Evolutionary conservation across 2,329 filamentous ascomycete species (phyloP).

Genomic region (Coniella vitis): DNA sequence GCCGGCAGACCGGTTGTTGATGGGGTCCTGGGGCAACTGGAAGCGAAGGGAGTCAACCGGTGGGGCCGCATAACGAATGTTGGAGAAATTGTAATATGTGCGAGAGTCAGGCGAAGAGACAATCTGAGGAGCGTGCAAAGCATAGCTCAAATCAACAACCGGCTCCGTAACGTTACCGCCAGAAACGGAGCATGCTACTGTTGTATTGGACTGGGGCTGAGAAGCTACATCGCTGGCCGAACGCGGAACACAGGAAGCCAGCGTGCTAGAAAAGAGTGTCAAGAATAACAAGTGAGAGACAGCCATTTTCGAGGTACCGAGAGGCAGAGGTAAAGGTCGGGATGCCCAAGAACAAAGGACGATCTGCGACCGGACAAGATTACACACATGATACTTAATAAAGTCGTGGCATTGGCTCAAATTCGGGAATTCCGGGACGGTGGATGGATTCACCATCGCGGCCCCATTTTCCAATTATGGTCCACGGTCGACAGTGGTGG

Average conservation of each 20-base stretch:
- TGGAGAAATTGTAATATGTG: constrained; percentile 21
- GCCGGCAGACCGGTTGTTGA: background rate
- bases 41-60: constrained; percentile 19
- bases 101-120: constrained; percentile 1
- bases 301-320: background rate
- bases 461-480: too few species aligned
- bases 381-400: too few species aligned
- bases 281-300: background rate
- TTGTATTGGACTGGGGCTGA: background rate
- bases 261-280: background rate
- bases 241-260: background rate
- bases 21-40: constrained; percentile 14
- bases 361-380: too few species aligned
- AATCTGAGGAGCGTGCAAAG: constrained; percentile 4
- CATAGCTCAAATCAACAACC: constrained; percentile 5
- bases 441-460: too few species aligned
- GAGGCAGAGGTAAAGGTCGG: background rate
- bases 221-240: background rate
- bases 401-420: too few species aligned
- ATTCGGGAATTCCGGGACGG: too few species aligned
- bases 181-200: background rate
- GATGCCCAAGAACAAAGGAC: too few species aligned
- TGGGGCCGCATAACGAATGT: constrained; percentile 20
- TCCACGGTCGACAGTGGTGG: too few species aligned
- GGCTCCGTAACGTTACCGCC: background rate